Percentiles rank a stretch among this genome's conserved stretches.
phyloP scores from a whole-genome alignment of 2,329 filamentous ascomycete species.

The Pleoardoris graminearum region DNA sequence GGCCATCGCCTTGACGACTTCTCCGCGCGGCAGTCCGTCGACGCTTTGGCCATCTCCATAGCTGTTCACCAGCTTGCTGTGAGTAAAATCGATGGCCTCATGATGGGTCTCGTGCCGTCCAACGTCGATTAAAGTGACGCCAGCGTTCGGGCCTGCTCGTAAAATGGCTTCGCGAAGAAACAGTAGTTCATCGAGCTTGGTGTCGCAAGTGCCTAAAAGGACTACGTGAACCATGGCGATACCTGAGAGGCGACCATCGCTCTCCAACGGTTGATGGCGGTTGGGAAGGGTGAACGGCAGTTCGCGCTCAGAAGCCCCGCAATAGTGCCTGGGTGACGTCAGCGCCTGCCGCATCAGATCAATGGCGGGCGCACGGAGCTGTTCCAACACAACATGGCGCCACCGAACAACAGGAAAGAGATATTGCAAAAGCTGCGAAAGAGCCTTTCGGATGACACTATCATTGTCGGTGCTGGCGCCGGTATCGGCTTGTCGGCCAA shows the following conservation, averaged over 20 bases:
- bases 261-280: not conserved
- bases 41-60: constrained; percentile 36
- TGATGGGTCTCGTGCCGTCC: constrained; percentile 53
- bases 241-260: not conserved
- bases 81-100: constrained; percentile 53
- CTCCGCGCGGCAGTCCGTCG: constrained; percentile 52
- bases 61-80: constrained; percentile 47
- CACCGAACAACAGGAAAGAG: constrained; percentile 60
- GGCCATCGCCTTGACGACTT: constrained; percentile 62
- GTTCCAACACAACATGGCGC: constrained; percentile 52
- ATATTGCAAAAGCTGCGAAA: constrained; percentile 59
- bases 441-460: constrained; percentile 58
- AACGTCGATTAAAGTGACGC: constrained; percentile 59
- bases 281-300: not conserved
- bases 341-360: not conserved
- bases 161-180: constrained; percentile 57
- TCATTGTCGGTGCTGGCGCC: constrained; percentile 70
- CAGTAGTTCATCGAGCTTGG: constrained; percentile 63
- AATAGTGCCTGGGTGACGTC: constrained; percentile 5
- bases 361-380: not conserved
- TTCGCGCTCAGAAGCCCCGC: not conserved
- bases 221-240: constrained; percentile 47
- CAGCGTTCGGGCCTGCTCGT: constrained; percentile 24
- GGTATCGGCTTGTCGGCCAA: constrained; percentile 73
- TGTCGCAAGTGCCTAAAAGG: constrained; percentile 67